These are phyloP conservation scores for Coprinellus aureogranulatus DNA, from an alignment of 768 basidiomycete genomes.

Conservation along the genomic window DNA sequence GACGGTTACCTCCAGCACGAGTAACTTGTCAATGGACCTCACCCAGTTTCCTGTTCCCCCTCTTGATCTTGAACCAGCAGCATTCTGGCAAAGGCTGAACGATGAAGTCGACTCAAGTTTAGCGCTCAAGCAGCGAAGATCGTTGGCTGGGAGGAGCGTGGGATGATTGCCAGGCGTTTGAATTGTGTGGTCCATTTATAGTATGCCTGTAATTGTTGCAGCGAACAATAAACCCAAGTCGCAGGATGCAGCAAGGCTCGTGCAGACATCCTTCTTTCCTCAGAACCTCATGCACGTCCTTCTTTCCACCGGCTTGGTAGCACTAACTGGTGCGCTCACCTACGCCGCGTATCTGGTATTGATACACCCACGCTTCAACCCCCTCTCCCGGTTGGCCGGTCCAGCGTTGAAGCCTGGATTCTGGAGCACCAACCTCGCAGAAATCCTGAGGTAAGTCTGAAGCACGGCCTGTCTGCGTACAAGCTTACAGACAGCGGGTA, in stretches of 20 bases:
- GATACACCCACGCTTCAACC: slow-evolving; percentile 36
- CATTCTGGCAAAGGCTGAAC: slow-evolving; percentile 16
- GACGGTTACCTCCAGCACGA: slow-evolving; percentile 34
- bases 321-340: slow-evolving; percentile 6
- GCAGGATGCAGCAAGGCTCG: background rate
- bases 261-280: background rate
- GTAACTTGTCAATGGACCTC: slow-evolving; percentile 40
- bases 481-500: slow-evolving; percentile 20
- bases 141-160: background rate
- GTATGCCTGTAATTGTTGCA: no score
- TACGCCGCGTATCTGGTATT: slow-evolving; percentile 31
- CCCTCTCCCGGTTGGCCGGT: slow-evolving; percentile 57
- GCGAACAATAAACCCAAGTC: no score
- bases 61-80: slow-evolving; percentile 15
- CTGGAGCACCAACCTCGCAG: slow-evolving; percentile 53
- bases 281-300: slow-evolving; percentile 14
- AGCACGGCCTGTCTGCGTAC: background rate
- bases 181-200: no score
- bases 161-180: background rate
- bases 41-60: slow-evolving; percentile 49
- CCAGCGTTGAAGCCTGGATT: slow-evolving; percentile 45
- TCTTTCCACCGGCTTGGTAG: slow-evolving; percentile 8
- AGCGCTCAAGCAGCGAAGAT: background rate
- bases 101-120: slow-evolving; percentile 13
- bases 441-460: slow-evolving; percentile 55